These are phyloP conservation scores for Volvox reticuliferus DNA, from an alignment of 139 green algal genomes.

Conservation along the genomic window DNA sequence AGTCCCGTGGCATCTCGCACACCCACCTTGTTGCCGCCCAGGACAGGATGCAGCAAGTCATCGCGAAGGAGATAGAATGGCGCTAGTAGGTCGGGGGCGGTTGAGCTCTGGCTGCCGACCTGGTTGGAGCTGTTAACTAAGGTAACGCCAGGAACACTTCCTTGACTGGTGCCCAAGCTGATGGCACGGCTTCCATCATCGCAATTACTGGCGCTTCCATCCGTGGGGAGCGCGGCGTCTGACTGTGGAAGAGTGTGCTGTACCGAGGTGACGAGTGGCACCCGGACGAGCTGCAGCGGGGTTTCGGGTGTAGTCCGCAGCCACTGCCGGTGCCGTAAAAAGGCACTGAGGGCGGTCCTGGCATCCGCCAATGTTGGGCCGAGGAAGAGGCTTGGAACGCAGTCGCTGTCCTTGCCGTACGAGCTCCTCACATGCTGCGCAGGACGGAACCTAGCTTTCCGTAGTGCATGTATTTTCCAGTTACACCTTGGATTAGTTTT, in stretches of 20 bases:
- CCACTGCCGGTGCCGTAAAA: not conserved
- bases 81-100: not conserved
- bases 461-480: too few species aligned
- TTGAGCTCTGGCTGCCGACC: not conserved
- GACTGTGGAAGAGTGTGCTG: not conserved
- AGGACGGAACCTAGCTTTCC: too few species aligned
- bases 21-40: constrained; percentile 39
- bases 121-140: too few species aligned
- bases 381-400: not conserved
- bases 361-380: not conserved
- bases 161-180: too few species aligned
- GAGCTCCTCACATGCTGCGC: too few species aligned
- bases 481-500: too few species aligned
- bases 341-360: not conserved
- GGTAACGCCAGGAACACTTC: too few species aligned
- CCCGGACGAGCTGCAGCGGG: not conserved
- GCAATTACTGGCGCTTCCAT: not conserved
- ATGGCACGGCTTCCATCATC: not conserved
- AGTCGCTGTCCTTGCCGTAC: too few species aligned
- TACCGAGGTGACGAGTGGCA: not conserved
- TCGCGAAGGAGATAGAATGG: constrained; percentile 17
- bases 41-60: constrained; percentile 36
- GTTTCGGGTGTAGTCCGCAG: not conserved
- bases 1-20: too few species aligned
- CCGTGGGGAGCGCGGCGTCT: too few species aligned